Conservation (phyloP, 73 alveolate species). For the Tetrahymena elliotti region DNA sequence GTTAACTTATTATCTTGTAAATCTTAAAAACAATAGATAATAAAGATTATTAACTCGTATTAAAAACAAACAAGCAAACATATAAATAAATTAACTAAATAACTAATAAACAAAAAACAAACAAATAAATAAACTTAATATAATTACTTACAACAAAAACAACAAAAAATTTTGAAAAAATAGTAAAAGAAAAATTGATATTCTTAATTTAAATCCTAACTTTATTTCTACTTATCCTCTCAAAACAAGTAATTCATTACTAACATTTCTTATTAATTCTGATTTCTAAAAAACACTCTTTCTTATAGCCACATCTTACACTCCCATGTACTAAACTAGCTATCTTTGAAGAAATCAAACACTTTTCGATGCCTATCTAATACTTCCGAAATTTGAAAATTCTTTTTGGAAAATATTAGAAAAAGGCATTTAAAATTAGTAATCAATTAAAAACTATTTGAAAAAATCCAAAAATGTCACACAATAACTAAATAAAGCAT, state of each 20-base stretch:
- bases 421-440: too few species aligned
- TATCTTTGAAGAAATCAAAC: too few species aligned
- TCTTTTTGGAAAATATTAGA: too few species aligned
- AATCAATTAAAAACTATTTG: too few species aligned
- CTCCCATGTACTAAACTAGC: too few species aligned
- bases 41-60: too few species aligned
- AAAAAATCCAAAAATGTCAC: background rate
- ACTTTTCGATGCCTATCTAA: too few species aligned
- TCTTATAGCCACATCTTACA: too few species aligned
- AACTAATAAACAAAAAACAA: background rate
- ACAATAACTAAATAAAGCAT: background rate
- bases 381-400: too few species aligned
- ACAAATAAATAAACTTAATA: background rate
- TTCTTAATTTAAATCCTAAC: background rate
- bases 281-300: too few species aligned
- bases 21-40: background rate
- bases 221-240: too few species aligned
- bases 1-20: background rate
- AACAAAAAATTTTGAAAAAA: background rate
- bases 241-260: background rate
- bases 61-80: background rate
- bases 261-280: background rate
- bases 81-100: background rate
- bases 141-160: background rate
- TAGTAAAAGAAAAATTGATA: too few species aligned